Base-by-base conservation (phyloP, 345 rosid genomes). In the Angophora floribunda region DNA sequence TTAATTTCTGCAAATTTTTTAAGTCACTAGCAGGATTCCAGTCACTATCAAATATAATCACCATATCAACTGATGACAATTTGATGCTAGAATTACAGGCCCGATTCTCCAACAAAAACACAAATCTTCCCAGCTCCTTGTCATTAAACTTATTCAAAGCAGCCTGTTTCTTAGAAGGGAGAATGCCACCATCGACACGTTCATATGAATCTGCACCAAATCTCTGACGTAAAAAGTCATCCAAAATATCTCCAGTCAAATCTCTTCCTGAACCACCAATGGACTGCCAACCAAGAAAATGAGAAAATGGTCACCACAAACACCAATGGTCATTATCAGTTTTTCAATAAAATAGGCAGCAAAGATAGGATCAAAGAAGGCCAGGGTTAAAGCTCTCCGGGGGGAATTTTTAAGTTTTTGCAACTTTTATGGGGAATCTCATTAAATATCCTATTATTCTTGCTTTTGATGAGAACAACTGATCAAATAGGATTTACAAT, bases 131-230 rank as follows among this genome's bases (percentile, higher is more conserved):
- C 63, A 89, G 91, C 89, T 94, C 94, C 87, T 92, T 95, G 89
- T 89, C 50, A 85, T 98, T 98, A 94, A 96, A 98, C 85, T 90
- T 96, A 86, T 92, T 90, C 55, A 95, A 86, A 47, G 97, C 97
- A 88, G 91, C 89, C 88, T 89, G 91, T 93, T 93, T 95, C 91
- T 93, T 93, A 88, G 93, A 51, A 87, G 89, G 90, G 32, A 49
- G 2, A 84, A 93, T 88, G 89, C 89, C 89, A 75, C 91, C 91
- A 87, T 95, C 98, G 89, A 94, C 87, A 55, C 99, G 96, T 90
- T 96, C 99, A 92, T 96, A 98, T 88, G 95, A 94, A 87, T 95
- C 91, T 75, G 85, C 61, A 89, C 99, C 99, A 95, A 95, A 97
- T 90, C 96, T 95, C 55, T 92, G 95, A 32, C 91, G 91, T 91